These are phyloP conservation scores for Xylaria digitata DNA, from an alignment of 2,329 filamentous ascomycete genomes.

Conservation along the genomic window DNA sequence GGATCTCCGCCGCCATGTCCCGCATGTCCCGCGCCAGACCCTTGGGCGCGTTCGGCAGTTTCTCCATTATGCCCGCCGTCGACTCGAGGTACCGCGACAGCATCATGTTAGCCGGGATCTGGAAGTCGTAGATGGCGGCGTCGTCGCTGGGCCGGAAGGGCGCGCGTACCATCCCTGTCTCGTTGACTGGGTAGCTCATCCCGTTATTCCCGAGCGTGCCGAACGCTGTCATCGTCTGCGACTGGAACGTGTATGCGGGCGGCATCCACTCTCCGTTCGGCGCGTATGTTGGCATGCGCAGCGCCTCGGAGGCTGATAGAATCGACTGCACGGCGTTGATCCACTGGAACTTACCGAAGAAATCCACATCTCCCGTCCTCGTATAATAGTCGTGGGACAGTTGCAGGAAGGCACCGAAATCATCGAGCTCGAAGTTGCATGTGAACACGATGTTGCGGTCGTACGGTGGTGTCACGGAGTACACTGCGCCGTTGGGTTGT, in stretches of 20 bases:
- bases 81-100: slow-evolving; percentile 71
- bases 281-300: slow-evolving; percentile 73
- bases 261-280: slow-evolving; percentile 47
- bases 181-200: slow-evolving; percentile 81
- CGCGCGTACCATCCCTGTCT: slow-evolving; percentile 84
- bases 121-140: slow-evolving; percentile 83
- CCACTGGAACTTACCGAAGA: slow-evolving; percentile 81
- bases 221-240: slow-evolving; percentile 76
- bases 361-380: slow-evolving; percentile 75
- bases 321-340: slow-evolving; percentile 76
- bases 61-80: slow-evolving; percentile 59
- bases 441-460: slow-evolving; percentile 82
- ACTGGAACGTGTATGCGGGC: slow-evolving; percentile 77
- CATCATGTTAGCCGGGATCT: slow-evolving; percentile 93
- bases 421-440: slow-evolving; percentile 97
- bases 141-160: slow-evolving; percentile 94
- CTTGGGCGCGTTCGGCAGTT: slow-evolving; percentile 53
- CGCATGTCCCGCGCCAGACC: slow-evolving; percentile 66
- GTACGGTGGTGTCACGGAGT: slow-evolving; percentile 71
- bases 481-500: slow-evolving; percentile 67
- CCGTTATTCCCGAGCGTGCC: slow-evolving; percentile 85
- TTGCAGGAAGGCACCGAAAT: slow-evolving; percentile 85
- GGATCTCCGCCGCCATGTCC: slow-evolving; percentile 70
- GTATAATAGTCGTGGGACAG: slow-evolving; percentile 83
- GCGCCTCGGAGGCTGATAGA: slow-evolving; percentile 73